phyloP scores from a whole-genome alignment of 306 rosid species.

The Hippophae rhamnoides region DNA sequence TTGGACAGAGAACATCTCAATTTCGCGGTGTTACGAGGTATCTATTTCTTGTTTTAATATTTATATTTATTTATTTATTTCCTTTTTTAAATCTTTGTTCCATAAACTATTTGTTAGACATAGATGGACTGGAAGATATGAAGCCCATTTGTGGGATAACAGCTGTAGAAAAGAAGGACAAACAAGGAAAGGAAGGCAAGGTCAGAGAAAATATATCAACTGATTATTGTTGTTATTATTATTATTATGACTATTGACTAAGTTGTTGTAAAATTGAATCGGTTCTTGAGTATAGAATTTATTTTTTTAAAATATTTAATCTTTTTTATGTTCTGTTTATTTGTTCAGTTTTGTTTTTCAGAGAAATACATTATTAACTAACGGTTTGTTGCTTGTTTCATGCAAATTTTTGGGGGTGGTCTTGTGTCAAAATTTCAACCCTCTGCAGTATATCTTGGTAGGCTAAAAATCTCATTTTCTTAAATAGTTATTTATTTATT shows the following conservation, averaged over 20 bases:
- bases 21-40: conserved; percentile 96
- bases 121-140: conserved; percentile 99
- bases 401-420: conserved; percentile 16
- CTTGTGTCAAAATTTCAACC: conserved; percentile 9
- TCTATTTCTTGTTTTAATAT: neutral
- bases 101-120: conserved; percentile 36
- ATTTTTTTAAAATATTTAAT: neutral
- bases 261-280: neutral
- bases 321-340: neutral
- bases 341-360: neutral
- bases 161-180: conserved; percentile 99
- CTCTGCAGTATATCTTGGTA: conserved; percentile 88
- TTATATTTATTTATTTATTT: neutral
- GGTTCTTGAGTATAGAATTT: too few species aligned
- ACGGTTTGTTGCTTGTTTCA: conserved; percentile 7
- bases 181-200: conserved; percentile 99
- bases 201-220: conserved; percentile 26
- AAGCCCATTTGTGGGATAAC: conserved; percentile 98
- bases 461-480: conserved; percentile 26
- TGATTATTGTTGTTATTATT: neutral
- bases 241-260: neutral
- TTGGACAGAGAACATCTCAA: conserved; percentile 97
- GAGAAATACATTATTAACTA: conserved; percentile 7
- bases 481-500: conserved; percentile 5
- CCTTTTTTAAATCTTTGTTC: neutral